Evolutionary conservation across 352 stramenopile genomes (phyloP), one percentile per base, ranked within the genome.

Genomic region (Globisporangium heterothallicum): DNA sequence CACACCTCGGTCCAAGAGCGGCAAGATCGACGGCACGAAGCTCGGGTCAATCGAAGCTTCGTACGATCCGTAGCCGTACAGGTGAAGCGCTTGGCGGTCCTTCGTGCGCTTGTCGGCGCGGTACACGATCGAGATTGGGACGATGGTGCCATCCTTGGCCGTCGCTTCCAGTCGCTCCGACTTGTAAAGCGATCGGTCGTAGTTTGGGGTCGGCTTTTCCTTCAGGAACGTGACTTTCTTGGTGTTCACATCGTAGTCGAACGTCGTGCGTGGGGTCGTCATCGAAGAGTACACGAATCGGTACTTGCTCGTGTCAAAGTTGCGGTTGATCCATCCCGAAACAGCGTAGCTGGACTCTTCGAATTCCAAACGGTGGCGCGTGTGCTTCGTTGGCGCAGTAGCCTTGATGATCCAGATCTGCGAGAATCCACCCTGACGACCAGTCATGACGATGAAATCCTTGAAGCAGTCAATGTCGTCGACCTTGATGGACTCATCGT

Each of bases 51-150:
- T 97, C 50, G 78, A 96, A 36, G 81, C 78, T 51, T 97, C 96
- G 66, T 99, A 99, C 21, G 83, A 96, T 13, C 96, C 96, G 72
- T 99, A 99, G 48, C 93, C 92, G 59, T 98, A 98, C 36, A 99
- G 62, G 58, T 98, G 92, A 38, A 94, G 58, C 29, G 84, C 68
- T 49, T 90, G 79, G 24, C 60, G 66, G 36, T 84, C 66, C 57
- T 72, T 64, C 24, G 54, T 65, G 45, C 75, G 75, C 63, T 76
- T 55, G 44, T 87, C 79, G 29, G 80, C 73, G 55, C 79, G 75
- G 51, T 94, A 92, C 1, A 95, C 78, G 43, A 94, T 63, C 36
- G 80, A 92, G 45, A 95, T 88, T 38, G 84, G 83, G 18, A 93
- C 69, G 48, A 83, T 88, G 3, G 78, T 90, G 30, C 92, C 91